A percentile compares a stretch with the other conserved stretches of the same genome.
Conservation (phyloP, 768 basidiomycete genomes). For the Hortiboletus flavorubellus region DNA sequence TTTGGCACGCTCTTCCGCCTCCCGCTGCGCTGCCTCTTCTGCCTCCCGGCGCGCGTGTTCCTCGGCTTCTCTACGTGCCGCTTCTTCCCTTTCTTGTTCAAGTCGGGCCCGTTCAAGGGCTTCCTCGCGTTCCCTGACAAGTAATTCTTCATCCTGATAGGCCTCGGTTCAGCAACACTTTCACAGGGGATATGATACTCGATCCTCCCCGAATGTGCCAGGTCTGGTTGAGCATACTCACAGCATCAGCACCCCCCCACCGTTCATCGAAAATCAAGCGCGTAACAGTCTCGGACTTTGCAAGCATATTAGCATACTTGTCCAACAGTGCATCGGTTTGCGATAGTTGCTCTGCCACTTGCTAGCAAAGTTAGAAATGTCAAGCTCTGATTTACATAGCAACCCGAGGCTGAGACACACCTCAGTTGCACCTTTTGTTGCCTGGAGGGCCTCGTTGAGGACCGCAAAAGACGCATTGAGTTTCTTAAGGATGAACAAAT, state of each 20-base stretch:
- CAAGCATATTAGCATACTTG: constrained; percentile 68
- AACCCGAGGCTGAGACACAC: constrained; percentile 35
- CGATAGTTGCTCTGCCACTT: constrained; percentile 60
- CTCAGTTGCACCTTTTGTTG: constrained; percentile 66
- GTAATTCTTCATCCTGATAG: constrained; percentile 54
- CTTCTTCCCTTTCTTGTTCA: constrained; percentile 36
- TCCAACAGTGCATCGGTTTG: constrained; percentile 73
- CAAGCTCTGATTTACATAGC: not conserved
- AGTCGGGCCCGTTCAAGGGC: constrained; percentile 24
- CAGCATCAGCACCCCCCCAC: constrained; percentile 73
- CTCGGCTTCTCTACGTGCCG: constrained; percentile 40
- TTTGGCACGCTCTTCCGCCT: constrained; percentile 48
- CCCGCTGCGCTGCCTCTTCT: constrained; percentile 36
- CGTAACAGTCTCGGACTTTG: constrained; percentile 65
- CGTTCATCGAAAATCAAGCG: constrained; percentile 71
- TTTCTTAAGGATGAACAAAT: constrained; percentile 69
- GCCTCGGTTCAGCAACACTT: not conserved
- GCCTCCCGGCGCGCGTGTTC: constrained; percentile 31
- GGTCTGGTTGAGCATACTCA: constrained; percentile 33
- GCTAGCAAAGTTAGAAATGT: constrained; percentile 35
- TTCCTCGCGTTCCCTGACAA: constrained; percentile 44
- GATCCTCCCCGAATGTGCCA: not conserved
- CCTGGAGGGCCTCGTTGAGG: constrained; percentile 65
- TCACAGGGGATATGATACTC: not conserved
- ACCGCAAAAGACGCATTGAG: constrained; percentile 66